Base-by-base conservation (phyloP, 495 filamentous ascomycete species). In the Cercophora sp. region DNA sequence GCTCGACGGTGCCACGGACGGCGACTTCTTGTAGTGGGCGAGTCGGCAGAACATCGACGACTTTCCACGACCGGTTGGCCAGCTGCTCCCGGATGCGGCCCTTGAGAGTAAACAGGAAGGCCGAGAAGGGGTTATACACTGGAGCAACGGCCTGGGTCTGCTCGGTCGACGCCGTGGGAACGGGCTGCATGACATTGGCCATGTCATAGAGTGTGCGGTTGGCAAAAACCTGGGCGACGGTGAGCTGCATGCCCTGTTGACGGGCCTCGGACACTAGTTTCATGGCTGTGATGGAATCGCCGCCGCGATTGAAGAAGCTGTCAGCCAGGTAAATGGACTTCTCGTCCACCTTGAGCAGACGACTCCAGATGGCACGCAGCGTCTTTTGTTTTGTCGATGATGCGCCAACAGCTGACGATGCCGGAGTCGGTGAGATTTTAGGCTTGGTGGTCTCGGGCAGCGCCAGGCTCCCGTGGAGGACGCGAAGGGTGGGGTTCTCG, bases 271-370 rank as follows among this genome's bases (percentile, higher is more conserved):
- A 78, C 8, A 84, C 84, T 37, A 87, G 70, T 64, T 80, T 84
- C 77, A 88, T 87, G 1, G 84, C 84, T 9, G 79, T 76, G 41
- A 88, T 85, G 1, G 84, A 87, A 55, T 88, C 85, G 32, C 85
- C 85, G 11, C 85, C 85, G 8, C 85, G 70, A 19, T 69, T 72
- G 55, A 88, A 71, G 62, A 88, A 88, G 54, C 75, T 79, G 54
- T 84, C 75, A 19, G 78, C 66, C 24, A 80, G 55, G 8, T 72
- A 69, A 29, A 86, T 78, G 4, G 59, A 56, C 1, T 67, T 60
- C 22, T 72, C 69, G 8, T 57, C 52, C 11, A 72, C 56, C 2
- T 45, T 55, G n/a, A 73, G 52, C 1, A 72, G 63, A 9, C 59
- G 57, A 27, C 55, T 59, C 70, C 70, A 73, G 29, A 64, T 60